A percentile compares a stretch with the other conserved stretches of the same genome.
phyloP scores from a whole-genome alignment of 2,329 filamentous ascomycete genomes.

The Purpureocillium lavendulum region DNA sequence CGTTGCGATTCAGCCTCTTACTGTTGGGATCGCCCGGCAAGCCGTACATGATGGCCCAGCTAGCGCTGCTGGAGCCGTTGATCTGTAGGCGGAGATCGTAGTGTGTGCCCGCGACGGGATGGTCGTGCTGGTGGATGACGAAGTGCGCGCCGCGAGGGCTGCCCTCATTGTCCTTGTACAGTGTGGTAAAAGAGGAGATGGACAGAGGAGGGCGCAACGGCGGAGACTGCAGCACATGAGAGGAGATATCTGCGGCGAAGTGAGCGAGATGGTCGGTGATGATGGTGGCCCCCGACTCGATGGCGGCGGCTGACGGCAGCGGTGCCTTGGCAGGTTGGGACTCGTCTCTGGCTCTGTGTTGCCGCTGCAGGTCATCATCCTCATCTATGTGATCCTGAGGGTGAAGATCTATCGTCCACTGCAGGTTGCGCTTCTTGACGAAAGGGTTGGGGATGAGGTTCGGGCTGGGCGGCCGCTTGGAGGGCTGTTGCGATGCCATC shows the following conservation, averaged over 20 bases:
- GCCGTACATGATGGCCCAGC: constrained; percentile 58
- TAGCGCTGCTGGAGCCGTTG: constrained; percentile 56
- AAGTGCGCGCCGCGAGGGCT: constrained; percentile 42
- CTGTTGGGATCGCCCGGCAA: constrained; percentile 51
- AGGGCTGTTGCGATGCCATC: constrained; percentile 1
- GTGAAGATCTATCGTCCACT: constrained; percentile 28
- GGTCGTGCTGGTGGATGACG: constrained; percentile 66
- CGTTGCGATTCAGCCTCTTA: constrained; percentile 44
- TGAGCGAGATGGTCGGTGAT: constrained; percentile 29
- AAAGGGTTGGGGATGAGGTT: constrained; percentile 34
- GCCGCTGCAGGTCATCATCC: not conserved
- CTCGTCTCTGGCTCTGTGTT: too few relatives aligned
- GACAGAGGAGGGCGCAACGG: constrained; percentile 20
- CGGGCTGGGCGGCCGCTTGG: constrained; percentile 20
- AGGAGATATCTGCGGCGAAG: constrained; percentile 25
- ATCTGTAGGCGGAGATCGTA: constrained; percentile 66
- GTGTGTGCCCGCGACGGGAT: constrained; percentile 58
- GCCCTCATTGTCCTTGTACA: constrained; percentile 26
- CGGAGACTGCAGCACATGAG: constrained; percentile 14
- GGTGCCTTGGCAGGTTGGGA: not conserved
- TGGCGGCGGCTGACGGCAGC: constrained; percentile 21
- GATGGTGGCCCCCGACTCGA: constrained; percentile 29
- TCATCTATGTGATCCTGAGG: not conserved
- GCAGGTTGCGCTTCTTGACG: constrained; percentile 36
- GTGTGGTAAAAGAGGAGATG: constrained; percentile 22